Evolutionary conservation across 306 rosid genomes (phyloP), one percentile per base, ranked within the genome.

Genomic region (Alnus rubra): DNA sequence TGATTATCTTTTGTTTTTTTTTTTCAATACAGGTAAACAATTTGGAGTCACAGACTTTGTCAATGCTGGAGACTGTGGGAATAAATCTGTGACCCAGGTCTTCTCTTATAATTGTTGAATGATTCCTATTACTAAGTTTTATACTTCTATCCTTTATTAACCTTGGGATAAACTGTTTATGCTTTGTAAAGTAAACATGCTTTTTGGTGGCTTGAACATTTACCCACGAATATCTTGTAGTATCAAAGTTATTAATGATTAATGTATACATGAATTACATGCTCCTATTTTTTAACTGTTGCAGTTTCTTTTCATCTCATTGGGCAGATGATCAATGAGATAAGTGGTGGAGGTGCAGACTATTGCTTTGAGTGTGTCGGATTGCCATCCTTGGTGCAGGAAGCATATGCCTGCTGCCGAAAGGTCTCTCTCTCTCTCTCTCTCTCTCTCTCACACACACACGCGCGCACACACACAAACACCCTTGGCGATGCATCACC

Each of bases 281-380:
- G 67, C 12, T 53, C 63, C 10, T 48, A 1, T 48, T 7, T 33
- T 42, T 69, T 53, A 55, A 14, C 42, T 14, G 62, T 51, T 28
- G 44, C 31, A 4, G 52, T 53, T 52, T 23, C 5, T 30, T n/a
- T 9, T 79, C 39, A 52, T 49, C 12, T 49, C 73, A 71, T 78
- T 23, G 69, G 62, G 33, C 88, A 91, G 97, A 68, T 82, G 62
- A 85, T 92, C 71, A 80, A 10, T 28, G 92, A 91, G 72, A 88
- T 89, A 81, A 92, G 93, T 69, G 89, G 59, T 16, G 97, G 89
- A 5, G 98, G 95, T 39, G 93, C 95, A 35, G 97, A 92, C 86
- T 89, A 84, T 82, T 94, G 98, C 83, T 92, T 89, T 45, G 97
- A 94, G 85, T 92, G 93, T 73, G 97, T 91, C 74, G 97, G 98